phyloP scores from a whole-genome alignment of 805 yeast genomes.

The Saturnispora galanensis region DNA sequence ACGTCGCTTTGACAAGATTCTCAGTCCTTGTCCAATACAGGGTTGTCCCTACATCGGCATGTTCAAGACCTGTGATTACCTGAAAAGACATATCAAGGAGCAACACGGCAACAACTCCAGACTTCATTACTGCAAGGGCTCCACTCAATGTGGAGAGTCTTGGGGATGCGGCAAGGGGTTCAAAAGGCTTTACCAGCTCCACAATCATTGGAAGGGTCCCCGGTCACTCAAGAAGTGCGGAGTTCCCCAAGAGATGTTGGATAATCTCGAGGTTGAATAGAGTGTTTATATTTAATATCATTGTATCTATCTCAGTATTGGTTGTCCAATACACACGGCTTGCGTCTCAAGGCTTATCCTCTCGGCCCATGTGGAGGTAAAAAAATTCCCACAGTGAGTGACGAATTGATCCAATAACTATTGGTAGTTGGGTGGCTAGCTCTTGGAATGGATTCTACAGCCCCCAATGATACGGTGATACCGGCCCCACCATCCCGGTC shows the following conservation, averaged over 20 bases:
- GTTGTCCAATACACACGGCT: no score
- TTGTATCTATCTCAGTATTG: no score
- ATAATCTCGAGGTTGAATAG: not conserved
- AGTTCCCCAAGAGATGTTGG: slow-evolving; percentile 17
- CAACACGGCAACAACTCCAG: slow-evolving; percentile 21
- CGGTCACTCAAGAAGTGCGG: slow-evolving; percentile 24
- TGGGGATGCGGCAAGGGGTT: slow-evolving; percentile 28
- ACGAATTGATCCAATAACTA: no score
- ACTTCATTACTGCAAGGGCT: slow-evolving; percentile 21
- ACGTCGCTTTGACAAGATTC: slow-evolving; percentile 4
- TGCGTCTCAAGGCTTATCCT: no score
- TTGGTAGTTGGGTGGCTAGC: no score
- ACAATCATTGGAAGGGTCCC: slow-evolving; percentile 27
- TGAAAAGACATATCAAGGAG: slow-evolving; percentile 24
- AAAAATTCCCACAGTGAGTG: no score
- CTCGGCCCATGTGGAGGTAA: no score
- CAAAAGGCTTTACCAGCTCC: slow-evolving; percentile 26
- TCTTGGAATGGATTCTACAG: not conserved
- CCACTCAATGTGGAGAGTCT: slow-evolving; percentile 13
- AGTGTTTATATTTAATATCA: no score
- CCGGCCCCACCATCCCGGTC: slow-evolving; percentile 24
- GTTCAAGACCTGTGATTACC: slow-evolving; percentile 23
- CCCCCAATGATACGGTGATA: not conserved
- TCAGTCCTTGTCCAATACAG: slow-evolving; percentile 5
- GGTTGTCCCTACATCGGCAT: slow-evolving; percentile 24